Base-by-base conservation (phyloP, 2,329 filamentous ascomycete species). In the Colletotrichum endophyticum region DNA sequence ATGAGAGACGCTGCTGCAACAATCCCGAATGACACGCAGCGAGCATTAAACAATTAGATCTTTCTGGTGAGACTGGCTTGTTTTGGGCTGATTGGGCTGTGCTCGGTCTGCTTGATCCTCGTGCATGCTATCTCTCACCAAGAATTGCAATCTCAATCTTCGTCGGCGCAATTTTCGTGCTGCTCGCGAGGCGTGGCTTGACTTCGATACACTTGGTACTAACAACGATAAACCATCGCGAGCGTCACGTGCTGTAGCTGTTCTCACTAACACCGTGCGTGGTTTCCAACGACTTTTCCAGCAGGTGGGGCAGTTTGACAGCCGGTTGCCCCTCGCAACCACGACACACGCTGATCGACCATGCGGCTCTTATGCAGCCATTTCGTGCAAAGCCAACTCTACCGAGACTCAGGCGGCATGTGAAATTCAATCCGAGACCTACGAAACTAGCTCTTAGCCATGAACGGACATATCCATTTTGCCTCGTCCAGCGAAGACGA, bases 401-500 rank as follows among this genome's bases (percentile, higher is more conserved):
- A 61, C 12, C 13, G 16, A 30, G 34, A 30, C 22, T 30, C 16
- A 25, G 27, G 16, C 12, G 22, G n/a, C 57, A 71, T 30, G 11
- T 34, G 16, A 57, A 30, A 13, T 63, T 6, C n/a, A 63, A 7
- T n/a, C 22, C 8, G 36, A 25, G 22, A 57, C 6, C 32, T 70
- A 8, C n/a, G 27, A 36, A 15, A 12, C 6, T 25, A 71, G n/a
- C 61, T 32, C 36, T 25, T 22, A 34, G 15, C 9, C 62, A 77
- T 72, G 77, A 64, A 70, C 68, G 76, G 79, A 72, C 74, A 78
- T 36, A 53, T 80, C 34, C 80, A 84, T 8, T 80, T 78, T 63
- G 81, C 73, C 66, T 78, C 80, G 59, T 83, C 84, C 22, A 84
- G 83, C 69, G 85, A 87, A 25, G 86, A 88, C 57, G 87, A 88